Evolutionary conservation across 164 flowering plant genomes (phyloP).

Genomic region (Aristolochia contorta): DNA sequence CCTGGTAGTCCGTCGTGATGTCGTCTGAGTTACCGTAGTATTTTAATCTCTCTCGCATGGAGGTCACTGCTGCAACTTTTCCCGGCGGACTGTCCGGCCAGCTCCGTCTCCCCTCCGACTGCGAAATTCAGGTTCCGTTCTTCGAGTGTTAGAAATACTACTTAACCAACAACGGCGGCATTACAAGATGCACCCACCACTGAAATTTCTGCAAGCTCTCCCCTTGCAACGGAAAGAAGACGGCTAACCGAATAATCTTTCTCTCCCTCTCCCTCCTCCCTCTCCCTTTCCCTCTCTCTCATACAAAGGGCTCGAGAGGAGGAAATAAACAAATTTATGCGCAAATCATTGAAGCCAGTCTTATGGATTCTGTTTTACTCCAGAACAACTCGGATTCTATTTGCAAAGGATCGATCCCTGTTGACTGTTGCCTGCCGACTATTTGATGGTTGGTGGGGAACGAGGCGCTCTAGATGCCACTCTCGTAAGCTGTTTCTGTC

Average conservation of each 20-base stretch:
- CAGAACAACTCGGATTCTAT: conserved; percentile 21
- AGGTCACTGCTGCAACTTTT: no score
- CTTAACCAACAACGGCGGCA: not conserved
- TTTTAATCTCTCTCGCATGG: no score
- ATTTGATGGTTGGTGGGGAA: conserved; percentile 30
- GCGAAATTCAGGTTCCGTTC: conserved; percentile 15
- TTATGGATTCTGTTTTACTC: conserved; percentile 8
- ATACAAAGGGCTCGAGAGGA: not conserved
- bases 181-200: conserved; percentile 6
- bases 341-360: conserved; percentile 22
- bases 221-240: not conserved
- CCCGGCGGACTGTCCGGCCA: no score
- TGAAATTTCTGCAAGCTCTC: not conserved
- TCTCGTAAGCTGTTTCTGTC: conserved; percentile 28
- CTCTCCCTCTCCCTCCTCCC: no score
- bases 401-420: conserved; percentile 13
- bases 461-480: conserved; percentile 22
- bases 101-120: conserved; percentile 3
- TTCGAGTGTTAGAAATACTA: conserved; percentile 13
- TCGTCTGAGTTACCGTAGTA: no score
- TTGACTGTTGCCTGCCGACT: conserved; percentile 26
- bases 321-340: conserved; percentile 30
- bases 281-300: conserved; percentile 15
- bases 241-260: conserved; percentile 16
- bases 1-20: no score